These are phyloP conservation scores for Blyttiomyces sp. DNA, from an alignment of 371 early-diverging fungal species.

Conservation along the genomic window DNA sequence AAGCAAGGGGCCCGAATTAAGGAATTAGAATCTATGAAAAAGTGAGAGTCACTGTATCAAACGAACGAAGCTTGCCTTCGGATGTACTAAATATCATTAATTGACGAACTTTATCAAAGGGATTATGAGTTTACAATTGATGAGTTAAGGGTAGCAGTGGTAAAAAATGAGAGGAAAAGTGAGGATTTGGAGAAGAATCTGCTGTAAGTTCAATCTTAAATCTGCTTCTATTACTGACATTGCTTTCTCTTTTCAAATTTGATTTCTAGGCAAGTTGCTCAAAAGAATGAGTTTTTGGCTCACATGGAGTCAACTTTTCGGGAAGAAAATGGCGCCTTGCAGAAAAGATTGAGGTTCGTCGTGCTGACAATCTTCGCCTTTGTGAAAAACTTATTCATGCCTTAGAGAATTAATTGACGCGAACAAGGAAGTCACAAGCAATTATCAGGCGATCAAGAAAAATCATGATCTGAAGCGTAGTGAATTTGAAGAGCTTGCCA, in stretches of 20 bases:
- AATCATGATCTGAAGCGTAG: constrained; percentile 46
- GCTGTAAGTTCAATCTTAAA: constrained; percentile 16
- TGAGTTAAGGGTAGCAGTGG: constrained; percentile 35
- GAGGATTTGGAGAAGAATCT: constrained; percentile 32
- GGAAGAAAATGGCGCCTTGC: constrained; percentile 43
- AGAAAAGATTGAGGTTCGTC: constrained; percentile 38
- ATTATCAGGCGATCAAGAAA: constrained; percentile 48
- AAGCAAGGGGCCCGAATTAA: constrained; percentile 17
- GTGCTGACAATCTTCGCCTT: neutral
- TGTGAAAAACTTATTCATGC: neutral
- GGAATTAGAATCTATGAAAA: constrained; percentile 10
- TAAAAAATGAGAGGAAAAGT: constrained; percentile 27
- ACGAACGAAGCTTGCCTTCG: neutral
- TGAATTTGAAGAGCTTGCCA: constrained; percentile 42
- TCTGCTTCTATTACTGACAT: neutral
- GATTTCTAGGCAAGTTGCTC: neutral
- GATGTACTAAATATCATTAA: neutral
- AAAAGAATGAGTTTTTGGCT: constrained; percentile 36
- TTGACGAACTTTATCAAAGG: neutral
- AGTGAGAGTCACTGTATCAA: constrained; percentile 4
- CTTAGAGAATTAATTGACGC: constrained; percentile 47
- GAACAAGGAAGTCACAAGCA: constrained; percentile 42
- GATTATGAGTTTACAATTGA: constrained; percentile 38
- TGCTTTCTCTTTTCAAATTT: neutral
- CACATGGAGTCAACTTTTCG: constrained; percentile 31